A percentile compares a stretch with the other conserved stretches of the same genome.
Evolutionary conservation across 805 yeast species (phyloP).

Genomic region (Torulaspora franciscae): DNA sequence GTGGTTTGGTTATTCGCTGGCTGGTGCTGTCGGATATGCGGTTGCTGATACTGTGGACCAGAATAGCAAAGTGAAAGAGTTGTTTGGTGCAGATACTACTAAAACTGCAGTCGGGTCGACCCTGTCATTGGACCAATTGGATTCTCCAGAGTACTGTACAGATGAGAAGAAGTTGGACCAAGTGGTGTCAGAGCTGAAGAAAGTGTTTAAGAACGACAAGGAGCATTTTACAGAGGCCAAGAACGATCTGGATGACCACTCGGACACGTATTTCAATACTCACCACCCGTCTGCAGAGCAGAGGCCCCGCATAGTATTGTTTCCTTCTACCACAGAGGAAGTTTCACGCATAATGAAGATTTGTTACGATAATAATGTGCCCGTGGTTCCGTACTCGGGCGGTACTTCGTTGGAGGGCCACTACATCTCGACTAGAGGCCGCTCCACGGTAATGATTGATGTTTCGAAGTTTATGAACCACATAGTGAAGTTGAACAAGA

Average conservation of each 20-base stretch:
- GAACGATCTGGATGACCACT: slow-evolving; percentile 46
- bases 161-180: slow-evolving; percentile 38
- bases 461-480: slow-evolving; percentile 51
- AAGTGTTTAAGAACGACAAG: slow-evolving; percentile 37
- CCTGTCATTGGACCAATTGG: slow-evolving; percentile 18
- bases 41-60: slow-evolving; percentile 7
- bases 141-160: slow-evolving; percentile 30
- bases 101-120: slow-evolving; percentile 8
- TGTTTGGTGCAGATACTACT: background rate
- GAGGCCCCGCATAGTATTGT: slow-evolving; percentile 54
- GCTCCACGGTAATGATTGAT: slow-evolving; percentile 60
- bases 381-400: slow-evolving; percentile 75
- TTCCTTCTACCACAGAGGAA: slow-evolving; percentile 60
- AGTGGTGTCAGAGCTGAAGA: slow-evolving; percentile 42
- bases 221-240: slow-evolving; percentile 31
- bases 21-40: slow-evolving; percentile 13
- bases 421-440: slow-evolving; percentile 62
- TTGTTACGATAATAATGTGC: slow-evolving; percentile 56
- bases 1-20: slow-evolving; percentile 9
- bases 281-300: slow-evolving; percentile 59
- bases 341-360: slow-evolving; percentile 60
- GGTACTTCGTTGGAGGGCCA: slow-evolving; percentile 84
- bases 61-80: slow-evolving; percentile 2
- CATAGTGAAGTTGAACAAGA: slow-evolving; percentile 50
- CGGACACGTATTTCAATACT: slow-evolving; percentile 57